A percentile compares a stretch with the other conserved stretches of the same genome.
These are phyloP conservation scores for Hypoxylon sp. DNA, from an alignment of 2,329 filamentous ascomycete genomes.

Conservation along the genomic window DNA sequence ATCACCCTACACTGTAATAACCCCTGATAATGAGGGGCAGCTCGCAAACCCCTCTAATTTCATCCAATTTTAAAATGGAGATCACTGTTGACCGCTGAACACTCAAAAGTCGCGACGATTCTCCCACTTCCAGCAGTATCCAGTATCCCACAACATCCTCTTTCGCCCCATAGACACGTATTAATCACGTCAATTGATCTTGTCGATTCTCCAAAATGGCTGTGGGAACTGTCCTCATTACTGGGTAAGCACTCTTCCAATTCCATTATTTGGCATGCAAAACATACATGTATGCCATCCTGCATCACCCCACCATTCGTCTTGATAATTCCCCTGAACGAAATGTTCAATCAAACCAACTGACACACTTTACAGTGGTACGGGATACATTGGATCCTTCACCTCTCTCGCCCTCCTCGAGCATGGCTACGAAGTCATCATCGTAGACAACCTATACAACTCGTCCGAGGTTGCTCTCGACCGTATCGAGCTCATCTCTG, in stretches of 20 bases:
- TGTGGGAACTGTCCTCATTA: constrained; percentile 88
- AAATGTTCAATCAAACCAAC: constrained; percentile 1
- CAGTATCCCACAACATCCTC: constrained; percentile 8
- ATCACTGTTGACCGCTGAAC: constrained; percentile 33
- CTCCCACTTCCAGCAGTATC: too few relatives aligned
- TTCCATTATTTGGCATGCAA: neutral
- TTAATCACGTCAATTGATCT: constrained; percentile 30
- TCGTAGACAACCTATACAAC: constrained; percentile 97
- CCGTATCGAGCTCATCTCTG: constrained; percentile 92
- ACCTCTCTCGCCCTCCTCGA: constrained; percentile 91
- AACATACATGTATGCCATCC: too few relatives aligned
- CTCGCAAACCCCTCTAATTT: constrained; percentile 36
- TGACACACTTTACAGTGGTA: constrained; percentile 71
- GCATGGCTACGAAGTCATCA: constrained; percentile 94
- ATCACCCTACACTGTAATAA: constrained; percentile 3
- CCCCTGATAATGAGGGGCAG: constrained; percentile 29
- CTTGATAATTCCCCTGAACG: too few relatives aligned
- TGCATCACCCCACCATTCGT: neutral
- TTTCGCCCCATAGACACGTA: constrained; percentile 1
- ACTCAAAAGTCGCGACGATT: constrained; percentile 27
- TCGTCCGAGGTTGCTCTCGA: constrained; percentile 91
- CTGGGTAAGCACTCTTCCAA: constrained; percentile 73
- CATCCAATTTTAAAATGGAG: constrained; percentile 34
- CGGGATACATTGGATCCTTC: constrained; percentile 99
- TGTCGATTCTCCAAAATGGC: constrained; percentile 64